Base-by-base conservation (phyloP, 179 eudicot genomes). In the Dionaea muscipula region DNA sequence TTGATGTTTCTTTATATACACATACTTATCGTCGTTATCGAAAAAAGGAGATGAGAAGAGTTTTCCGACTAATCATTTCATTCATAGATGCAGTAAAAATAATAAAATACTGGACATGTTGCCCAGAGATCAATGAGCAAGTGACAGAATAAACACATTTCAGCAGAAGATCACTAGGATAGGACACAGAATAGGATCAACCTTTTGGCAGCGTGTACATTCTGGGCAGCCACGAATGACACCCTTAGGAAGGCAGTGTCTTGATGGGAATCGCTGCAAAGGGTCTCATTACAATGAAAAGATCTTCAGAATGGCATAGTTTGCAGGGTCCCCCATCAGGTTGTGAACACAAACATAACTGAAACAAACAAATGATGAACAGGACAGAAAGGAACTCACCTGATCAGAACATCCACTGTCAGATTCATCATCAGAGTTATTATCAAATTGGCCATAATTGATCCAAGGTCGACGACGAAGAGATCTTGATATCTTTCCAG, bases 181-280 rank as follows among this genome's bases (percentile, higher is more conserved):
- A 7, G 13, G 10, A 46, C 12, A 46, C 51, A 24, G 31, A 16
- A 24, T 13, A 4, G 24, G 33, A 50, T 60, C 60, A 60, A 87
- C 98, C 98, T 82, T 84, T 68, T 78, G 94, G 76, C 95, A 91
- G 63, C 68, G 69, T 18, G 26, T 61, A 72, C 98, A 87, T 2
- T 66, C 83, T 51, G 63, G 46, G 65, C 94, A 84, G 31, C 98
- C 98, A 64, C 93, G 96, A 25, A 87, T 56, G 47, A 91, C 94
- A 47, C 98, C 98, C 68, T 78, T 82, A 0, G 94, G 88, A 25
- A 91, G 86, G 58, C 62, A 65, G 40, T 72, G 68, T 49, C 68
- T 80, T 26, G 53, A 20, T 33, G 77, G 57, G 28, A 68, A 54
- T 36, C 75, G 73, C 98, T 91, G 75, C 67, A 72, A 22, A 54